phyloP scores from a whole-genome alignment of 202 grass and related monocot species.

The Carex arenaria region DNA sequence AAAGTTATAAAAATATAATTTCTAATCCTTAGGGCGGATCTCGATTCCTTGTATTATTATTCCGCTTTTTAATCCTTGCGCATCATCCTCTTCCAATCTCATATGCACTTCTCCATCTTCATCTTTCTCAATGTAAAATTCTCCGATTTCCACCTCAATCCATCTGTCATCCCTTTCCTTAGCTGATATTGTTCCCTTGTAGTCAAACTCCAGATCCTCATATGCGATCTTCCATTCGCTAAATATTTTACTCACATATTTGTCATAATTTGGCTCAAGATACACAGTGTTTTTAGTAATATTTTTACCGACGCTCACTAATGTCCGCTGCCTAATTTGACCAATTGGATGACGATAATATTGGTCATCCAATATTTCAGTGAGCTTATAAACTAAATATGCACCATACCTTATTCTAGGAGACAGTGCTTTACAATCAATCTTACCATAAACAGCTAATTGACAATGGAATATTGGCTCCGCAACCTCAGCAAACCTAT shows the following conservation, averaged over 20 bases:
- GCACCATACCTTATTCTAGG: constrained; percentile 12
- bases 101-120: too few relatives aligned
- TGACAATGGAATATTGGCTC: constrained; percentile 23
- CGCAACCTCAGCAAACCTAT: constrained; percentile 20
- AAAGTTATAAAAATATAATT: too few relatives aligned
- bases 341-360: constrained; percentile 7
- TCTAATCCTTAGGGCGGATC: too few relatives aligned
- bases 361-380: neutral
- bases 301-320: neutral
- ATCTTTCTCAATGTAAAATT: constrained; percentile 17
- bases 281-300: neutral
- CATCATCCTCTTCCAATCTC: too few relatives aligned
- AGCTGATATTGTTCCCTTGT: neutral
- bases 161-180: constrained; percentile 16
- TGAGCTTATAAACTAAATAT: constrained; percentile 34
- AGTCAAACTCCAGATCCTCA: too few relatives aligned
- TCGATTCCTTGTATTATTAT: too few relatives aligned
- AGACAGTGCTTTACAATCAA: constrained; percentile 13
- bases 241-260: neutral
- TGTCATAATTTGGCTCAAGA: neutral
- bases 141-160: constrained; percentile 43
- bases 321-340: constrained; percentile 11
- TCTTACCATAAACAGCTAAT: constrained; percentile 20
- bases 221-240: too few relatives aligned
- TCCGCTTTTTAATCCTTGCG: too few relatives aligned